A percentile compares a stretch with the other conserved stretches of the same genome.
These are phyloP conservation scores for Colletotrichum truncatum DNA, from an alignment of 2,329 filamentous ascomycete species.

Conservation along the genomic window DNA sequence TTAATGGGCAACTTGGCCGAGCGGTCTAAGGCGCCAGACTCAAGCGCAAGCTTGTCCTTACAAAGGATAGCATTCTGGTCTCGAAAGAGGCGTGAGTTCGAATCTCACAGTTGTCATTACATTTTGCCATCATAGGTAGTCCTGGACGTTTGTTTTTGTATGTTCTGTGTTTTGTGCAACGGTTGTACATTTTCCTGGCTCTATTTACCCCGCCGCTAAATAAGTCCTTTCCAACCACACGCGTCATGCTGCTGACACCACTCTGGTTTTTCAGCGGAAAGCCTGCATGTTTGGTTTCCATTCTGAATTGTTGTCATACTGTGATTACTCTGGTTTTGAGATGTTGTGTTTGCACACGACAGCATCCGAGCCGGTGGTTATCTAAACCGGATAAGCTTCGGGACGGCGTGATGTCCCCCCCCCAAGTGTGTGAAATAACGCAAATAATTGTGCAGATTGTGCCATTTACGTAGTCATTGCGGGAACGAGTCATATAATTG, in stretches of 20 bases:
- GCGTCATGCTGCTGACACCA: no score
- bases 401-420: not conserved
- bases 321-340: no score
- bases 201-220: no score
- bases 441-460: slow-evolving; percentile 14
- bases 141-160: not conserved
- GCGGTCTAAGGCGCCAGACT: slow-evolving; percentile 32
- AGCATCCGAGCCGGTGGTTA: no score
- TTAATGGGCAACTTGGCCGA: slow-evolving; percentile 27
- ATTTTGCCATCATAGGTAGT: no score
- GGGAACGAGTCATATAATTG: slow-evolving; percentile 8
- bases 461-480: slow-evolving; percentile 2
- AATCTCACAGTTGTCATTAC: slow-evolving; percentile 30
- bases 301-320: no score
- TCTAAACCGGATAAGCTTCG: slow-evolving; percentile 30
- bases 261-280: no score
- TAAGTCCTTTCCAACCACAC: no score
- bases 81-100: slow-evolving; percentile 31
- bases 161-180: not conserved
- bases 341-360: no score
- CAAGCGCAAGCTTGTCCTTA: not conserved
- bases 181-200: not conserved
- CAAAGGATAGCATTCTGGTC: slow-evolving; percentile 25
- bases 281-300: no score
- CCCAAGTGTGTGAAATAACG: slow-evolving; percentile 20